Base-by-base conservation (phyloP, 1,284 basidiomycete species). In the Naganishia liquefaciens region DNA sequence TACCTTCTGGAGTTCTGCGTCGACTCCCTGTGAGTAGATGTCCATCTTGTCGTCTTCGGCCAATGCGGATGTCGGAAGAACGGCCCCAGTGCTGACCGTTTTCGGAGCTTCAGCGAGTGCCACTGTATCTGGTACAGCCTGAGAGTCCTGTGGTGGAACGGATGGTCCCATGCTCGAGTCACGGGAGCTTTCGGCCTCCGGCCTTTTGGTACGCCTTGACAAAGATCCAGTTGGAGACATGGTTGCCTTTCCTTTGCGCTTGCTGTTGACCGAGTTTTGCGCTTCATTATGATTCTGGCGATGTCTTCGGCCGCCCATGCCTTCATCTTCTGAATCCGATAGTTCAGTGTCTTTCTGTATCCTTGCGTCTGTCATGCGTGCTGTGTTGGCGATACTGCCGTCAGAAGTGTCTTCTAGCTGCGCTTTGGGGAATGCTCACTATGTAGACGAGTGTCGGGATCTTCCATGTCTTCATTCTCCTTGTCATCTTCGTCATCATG, bases 401-500 rank as follows among this genome's bases (percentile, higher is more conserved):
- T 30, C 19, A 1, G 19, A 17, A 21, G 6, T 57, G 46, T 23
- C 28, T 0, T 58, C 39, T 40, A 25, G n/a, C n/a, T 15, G 5
- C 19, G 19, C 21, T n/a, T n/a, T 39, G 30, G 13, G n/a, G 3
- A 47, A 27, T 15, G 75, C 81, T 70, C 60, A 82, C 81, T 84
- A 21, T 88, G 87, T 70, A 89, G 84, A 60, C 93, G 84, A 15
- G 84, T 83, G 73, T 96, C 86, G 23, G 86, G 82, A 64, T 89
- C 83, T 65, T 89, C 86, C 68, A 89, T 80, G 69, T 94, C 91
- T 72, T 93, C 91, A 65, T 90, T 86, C 72, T 86, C 85, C 70
- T 88, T 87, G 27, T 83, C 84, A 73, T 95, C 91, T 55, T 93
- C 89, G 39, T 86, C 87, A 72, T 95, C 93, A 68, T 93, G 87